Evolutionary conservation across 2,329 filamentous ascomycete species (phyloP).

Genomic region (Diaporthe aspalathi): DNA sequence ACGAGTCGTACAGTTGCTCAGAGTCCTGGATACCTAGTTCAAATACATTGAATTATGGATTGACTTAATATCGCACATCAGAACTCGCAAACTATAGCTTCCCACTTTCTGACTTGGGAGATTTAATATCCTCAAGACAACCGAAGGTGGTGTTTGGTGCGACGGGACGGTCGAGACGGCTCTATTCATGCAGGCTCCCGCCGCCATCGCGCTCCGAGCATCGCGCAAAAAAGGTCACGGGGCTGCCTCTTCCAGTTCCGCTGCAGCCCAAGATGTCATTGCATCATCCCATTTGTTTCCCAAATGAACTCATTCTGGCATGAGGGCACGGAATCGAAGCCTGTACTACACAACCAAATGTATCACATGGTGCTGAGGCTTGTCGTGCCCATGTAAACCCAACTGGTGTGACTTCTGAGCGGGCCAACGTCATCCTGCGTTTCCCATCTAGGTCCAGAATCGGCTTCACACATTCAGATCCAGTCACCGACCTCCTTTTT

Average conservation of each 20-base stretch:
- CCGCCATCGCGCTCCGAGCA: neutral
- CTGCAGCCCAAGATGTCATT: conserved; percentile 2
- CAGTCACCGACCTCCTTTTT: neutral
- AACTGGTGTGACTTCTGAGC: neutral
- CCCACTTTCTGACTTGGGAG: no score
- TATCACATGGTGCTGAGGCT: neutral
- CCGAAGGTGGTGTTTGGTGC: neutral
- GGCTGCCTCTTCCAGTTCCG: neutral
- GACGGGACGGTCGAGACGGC: neutral
- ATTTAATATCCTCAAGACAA: neutral
- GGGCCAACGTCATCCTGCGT: conserved; percentile 6
- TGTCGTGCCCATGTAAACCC: neutral
- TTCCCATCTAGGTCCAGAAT: neutral
- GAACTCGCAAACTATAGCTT: no score
- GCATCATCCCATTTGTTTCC: neutral
- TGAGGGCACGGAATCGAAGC: no score
- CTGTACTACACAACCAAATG: neutral
- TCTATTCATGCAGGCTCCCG: conserved; percentile 6
- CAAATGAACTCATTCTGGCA: neutral
- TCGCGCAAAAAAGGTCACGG: neutral
- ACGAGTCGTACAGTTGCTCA: no score
- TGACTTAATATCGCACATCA: neutral
- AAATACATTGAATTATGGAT: neutral
- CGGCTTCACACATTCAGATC: neutral
- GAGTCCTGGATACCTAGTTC: neutral